These are phyloP conservation scores for Onygena corvina DNA, from an alignment of 2,329 filamentous ascomycete species.

Conservation along the genomic window DNA sequence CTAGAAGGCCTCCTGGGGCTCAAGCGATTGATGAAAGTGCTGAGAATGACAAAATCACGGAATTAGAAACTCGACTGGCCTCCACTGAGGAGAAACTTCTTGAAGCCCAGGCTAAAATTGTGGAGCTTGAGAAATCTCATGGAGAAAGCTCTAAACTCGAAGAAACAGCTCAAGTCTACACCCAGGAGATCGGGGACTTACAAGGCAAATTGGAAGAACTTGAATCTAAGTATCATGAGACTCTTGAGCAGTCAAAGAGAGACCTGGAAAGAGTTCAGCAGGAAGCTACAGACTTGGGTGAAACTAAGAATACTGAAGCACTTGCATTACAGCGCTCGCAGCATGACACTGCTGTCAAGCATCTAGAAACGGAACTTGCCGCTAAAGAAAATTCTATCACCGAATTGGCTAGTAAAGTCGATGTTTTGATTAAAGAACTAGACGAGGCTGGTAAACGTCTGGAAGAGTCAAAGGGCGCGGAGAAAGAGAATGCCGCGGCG, in stretches of 20 bases:
- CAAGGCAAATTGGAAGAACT: constrained; percentile 28
- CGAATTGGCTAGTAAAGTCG: constrained; percentile 13
- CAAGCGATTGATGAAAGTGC: constrained; percentile 9
- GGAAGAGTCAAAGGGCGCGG: constrained; percentile 20
- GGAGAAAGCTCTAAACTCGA: constrained; percentile 13
- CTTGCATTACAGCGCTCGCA: constrained; percentile 29
- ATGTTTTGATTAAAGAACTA: constrained; percentile 20
- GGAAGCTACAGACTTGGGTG: constrained; percentile 26
- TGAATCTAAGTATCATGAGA: constrained; percentile 27
- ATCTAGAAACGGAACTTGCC: constrained; percentile 15
- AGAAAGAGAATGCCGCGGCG: constrained; percentile 24
- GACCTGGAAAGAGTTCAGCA: constrained; percentile 31
- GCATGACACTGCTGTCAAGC: constrained; percentile 23
- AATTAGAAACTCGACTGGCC: constrained; percentile 15
- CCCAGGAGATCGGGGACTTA: constrained; percentile 18
- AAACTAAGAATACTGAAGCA: constrained; percentile 25
- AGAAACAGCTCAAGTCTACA: constrained; percentile 13
- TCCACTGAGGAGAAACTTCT: constrained; percentile 16
- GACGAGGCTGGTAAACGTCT: constrained; percentile 21
- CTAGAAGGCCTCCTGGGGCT: constrained; percentile 16
- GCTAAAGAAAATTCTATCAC: constrained; percentile 9
- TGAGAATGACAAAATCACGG: constrained; percentile 13
- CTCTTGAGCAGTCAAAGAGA: constrained; percentile 27
- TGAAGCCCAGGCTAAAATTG: constrained; percentile 12
- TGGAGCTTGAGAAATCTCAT: constrained; percentile 9